These are phyloP conservation scores for Neonothopanus nambi DNA, from an alignment of 1,284 basidiomycete species.

Conservation along the genomic window DNA sequence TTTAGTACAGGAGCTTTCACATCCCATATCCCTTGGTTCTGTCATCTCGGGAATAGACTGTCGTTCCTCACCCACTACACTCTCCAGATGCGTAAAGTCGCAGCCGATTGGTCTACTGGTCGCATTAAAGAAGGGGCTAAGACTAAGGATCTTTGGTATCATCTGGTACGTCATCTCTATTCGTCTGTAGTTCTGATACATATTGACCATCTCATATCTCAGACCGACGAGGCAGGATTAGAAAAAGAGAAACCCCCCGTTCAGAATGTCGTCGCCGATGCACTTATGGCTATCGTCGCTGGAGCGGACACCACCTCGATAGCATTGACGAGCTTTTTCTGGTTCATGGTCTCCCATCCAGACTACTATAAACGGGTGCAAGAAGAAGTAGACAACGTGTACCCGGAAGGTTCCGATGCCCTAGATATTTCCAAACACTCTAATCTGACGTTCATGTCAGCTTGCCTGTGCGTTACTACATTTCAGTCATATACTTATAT, in stretches of 20 bases:
- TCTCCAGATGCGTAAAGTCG: constrained; percentile 20
- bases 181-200: not conserved
- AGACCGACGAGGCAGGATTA: constrained; percentile 49
- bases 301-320: constrained; percentile 59
- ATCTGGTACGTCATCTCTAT: constrained; percentile 30
- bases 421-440: constrained; percentile 34
- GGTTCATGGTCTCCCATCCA: constrained; percentile 46
- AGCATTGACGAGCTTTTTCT: constrained; percentile 45
- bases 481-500: not conserved
- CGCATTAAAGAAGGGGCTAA: constrained; percentile 36
- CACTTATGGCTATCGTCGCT: constrained; percentile 51
- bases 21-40: constrained; percentile 38
- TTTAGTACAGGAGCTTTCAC: constrained; percentile 28
- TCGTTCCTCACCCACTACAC: constrained; percentile 12
- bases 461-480: constrained; percentile 45
- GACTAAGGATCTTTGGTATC: constrained; percentile 50
- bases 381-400: constrained; percentile 50
- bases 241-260: constrained; percentile 38
- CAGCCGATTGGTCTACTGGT: constrained; percentile 32
- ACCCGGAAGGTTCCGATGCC: constrained; percentile 38
- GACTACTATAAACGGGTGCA: constrained; percentile 44
- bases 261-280: constrained; percentile 42
- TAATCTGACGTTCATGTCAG: constrained; percentile 47
- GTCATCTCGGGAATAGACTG: constrained; percentile 13
- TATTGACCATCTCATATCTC: constrained; percentile 4